Conservation (phyloP, 805 yeast species). For the Candida jianshihensis region DNA sequence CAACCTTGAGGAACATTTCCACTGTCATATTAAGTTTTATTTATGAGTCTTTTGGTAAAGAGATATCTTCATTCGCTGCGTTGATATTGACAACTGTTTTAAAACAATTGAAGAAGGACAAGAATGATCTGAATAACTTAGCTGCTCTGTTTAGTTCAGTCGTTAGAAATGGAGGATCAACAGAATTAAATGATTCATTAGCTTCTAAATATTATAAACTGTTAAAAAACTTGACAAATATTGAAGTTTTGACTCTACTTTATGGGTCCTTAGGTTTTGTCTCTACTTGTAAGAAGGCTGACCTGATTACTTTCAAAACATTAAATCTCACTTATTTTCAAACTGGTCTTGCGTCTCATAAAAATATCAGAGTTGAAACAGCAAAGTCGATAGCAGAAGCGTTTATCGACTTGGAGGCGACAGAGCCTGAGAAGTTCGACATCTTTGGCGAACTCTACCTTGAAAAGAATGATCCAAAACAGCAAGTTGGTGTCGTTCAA, state of each 20-base stretch:
- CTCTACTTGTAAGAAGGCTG: conserved; percentile 25
- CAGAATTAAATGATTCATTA: conserved; percentile 11
- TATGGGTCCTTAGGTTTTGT: conserved; percentile 10
- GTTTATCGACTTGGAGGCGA: conserved; percentile 14
- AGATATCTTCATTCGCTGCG: conserved; percentile 28
- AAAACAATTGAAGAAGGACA: conserved; percentile 28
- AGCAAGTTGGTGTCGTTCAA: conserved; percentile 27
- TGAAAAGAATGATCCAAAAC: conserved; percentile 19
- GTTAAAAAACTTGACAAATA: conserved; percentile 13
- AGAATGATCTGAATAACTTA: conserved; percentile 16
- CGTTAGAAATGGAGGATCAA: conserved; percentile 18
- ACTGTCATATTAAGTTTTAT: conserved; percentile 23
- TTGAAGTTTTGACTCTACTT: conserved; percentile 11
- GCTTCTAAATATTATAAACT: conserved; percentile 13
- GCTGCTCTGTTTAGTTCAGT: conserved; percentile 14
- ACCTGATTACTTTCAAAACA: conserved; percentile 23
- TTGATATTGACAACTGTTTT: conserved; percentile 22
- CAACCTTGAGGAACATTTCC: conserved; percentile 24
- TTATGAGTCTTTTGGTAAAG: conserved; percentile 27
- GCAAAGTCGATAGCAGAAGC: conserved; percentile 31
- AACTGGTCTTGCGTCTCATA: conserved; percentile 16
- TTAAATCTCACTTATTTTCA: conserved; percentile 7
- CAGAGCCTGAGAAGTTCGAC: conserved; percentile 15
- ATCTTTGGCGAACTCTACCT: conserved; percentile 18
- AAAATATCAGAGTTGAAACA: conserved; percentile 16